Conservation (phyloP, 352 stramenopile species). For the Pythium monospermum region DNA sequence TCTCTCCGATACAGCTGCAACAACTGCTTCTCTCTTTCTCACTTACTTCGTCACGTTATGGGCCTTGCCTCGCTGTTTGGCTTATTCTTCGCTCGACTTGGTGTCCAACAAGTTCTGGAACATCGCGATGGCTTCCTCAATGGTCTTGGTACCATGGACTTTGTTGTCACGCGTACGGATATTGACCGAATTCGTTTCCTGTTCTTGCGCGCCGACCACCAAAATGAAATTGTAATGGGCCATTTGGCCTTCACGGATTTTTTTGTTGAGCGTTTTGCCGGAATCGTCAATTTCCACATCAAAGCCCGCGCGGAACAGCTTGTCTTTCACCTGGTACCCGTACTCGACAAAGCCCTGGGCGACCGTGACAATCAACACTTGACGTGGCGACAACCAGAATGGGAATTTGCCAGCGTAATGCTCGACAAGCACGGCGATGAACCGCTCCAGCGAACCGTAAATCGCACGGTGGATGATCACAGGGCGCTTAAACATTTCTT, state of each 20-base stretch:
- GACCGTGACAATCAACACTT: slow-evolving; percentile 72
- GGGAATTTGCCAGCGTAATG: slow-evolving; percentile 96
- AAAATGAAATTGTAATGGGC: slow-evolving; percentile 85
- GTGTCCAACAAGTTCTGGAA: no score
- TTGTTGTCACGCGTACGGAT: slow-evolving; percentile 81
- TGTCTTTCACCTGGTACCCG: slow-evolving; percentile 39
- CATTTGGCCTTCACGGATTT: slow-evolving; percentile 72
- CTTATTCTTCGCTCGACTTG: no score
- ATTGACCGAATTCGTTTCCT: slow-evolving; percentile 48
- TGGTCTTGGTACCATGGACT: slow-evolving; percentile 58
- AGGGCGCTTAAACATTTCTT: slow-evolving; percentile 85
- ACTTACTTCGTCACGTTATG: no score
- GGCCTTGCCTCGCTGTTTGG: no score
- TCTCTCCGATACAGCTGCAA: no score
- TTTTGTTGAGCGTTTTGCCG: slow-evolving; percentile 85
- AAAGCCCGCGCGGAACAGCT: slow-evolving; percentile 35
- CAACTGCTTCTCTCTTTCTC: no score
- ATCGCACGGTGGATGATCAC: slow-evolving; percentile 98
- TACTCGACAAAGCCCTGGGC: slow-evolving; percentile 61
- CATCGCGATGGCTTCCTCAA: no score
- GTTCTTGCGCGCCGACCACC: slow-evolving; percentile 73
- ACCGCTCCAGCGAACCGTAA: slow-evolving; percentile 96
- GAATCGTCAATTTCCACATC: slow-evolving; percentile 72
- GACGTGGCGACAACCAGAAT: slow-evolving; percentile 91
- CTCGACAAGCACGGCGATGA: slow-evolving; percentile 98